Evolutionary conservation across 768 basidiomycete genomes (phyloP), one percentile per base, ranked within the genome.

Genomic region (Pleurotus tuoliensis): DNA sequence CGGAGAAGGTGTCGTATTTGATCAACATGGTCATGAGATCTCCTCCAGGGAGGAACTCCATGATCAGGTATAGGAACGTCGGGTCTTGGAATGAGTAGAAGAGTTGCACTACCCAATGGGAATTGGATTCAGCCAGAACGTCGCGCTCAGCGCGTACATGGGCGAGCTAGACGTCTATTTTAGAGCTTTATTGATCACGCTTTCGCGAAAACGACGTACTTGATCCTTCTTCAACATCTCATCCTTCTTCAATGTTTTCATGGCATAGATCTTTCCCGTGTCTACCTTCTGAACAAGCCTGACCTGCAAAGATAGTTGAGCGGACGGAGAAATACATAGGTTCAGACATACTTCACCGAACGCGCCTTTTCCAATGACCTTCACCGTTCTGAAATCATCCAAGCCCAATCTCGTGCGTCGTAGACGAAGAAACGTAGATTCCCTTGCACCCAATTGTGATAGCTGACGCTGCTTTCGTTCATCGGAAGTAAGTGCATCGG

Each of bases 181-280:
- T 34, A 34, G 30, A 34, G 30, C 8, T 34, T 11, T 34, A 34
- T 34, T 34, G 30, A 34, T 9, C 30, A 9, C 11, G 30, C 11
- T 9, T 9, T 9, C 30, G 30, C 4, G 30, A 34, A 11, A 34
- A 55, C 2, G 15, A 16, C 13, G 61, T 82, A 90, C 95, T 79
- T 99, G 96, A 67, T 99, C 97, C 70, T 97, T 97, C 74, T 98
- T 96, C 71, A 99, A 82, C 97, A 98, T 99, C 70, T 98, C 97
- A 48, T 90, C 90, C 76, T 99, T 99, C 73, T 89, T 87, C 67
- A 98, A 74, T 20, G 93, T 92, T 74, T 98, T 98, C 96, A 99
- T 97, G 15, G 97, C 97, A 70, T 98, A 99, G 56, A 98, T 97
- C 75, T 94, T 97, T 37, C 94, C 94, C 5, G 95, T 98, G 67